phyloP scores from a whole-genome alignment of 441 rosid species.

The Erodium texanum region DNA sequence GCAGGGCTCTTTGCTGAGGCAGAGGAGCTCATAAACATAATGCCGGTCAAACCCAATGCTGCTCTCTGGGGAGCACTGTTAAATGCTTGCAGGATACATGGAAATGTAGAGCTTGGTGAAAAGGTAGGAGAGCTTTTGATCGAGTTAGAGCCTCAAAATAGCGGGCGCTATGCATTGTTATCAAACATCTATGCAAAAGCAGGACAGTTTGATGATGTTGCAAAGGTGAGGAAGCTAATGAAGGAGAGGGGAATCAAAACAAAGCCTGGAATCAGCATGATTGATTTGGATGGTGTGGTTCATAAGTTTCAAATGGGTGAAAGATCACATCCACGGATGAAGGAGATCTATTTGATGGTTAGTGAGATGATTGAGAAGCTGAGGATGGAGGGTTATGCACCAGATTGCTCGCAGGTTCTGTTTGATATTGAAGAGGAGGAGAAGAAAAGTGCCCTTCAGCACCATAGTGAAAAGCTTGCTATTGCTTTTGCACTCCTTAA shows the following conservation, averaged over 20 bases:
- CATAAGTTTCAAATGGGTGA: slow-evolving; percentile 65
- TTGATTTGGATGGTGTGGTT: slow-evolving; percentile 54
- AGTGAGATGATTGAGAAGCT: slow-evolving; percentile 20
- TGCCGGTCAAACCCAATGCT: slow-evolving; percentile 50
- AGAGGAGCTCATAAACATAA: slow-evolving; percentile 34
- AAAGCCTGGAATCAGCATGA: slow-evolving; percentile 66
- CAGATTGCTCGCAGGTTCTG: slow-evolving; percentile 20
- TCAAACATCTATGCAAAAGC: slow-evolving; percentile 67
- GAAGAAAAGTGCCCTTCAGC: slow-evolving; percentile 21
- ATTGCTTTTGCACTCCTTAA: slow-evolving; percentile 27
- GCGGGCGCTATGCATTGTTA: slow-evolving; percentile 62
- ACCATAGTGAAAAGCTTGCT: slow-evolving; percentile 35
- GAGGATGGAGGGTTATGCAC: slow-evolving; percentile 22
- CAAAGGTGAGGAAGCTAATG: slow-evolving; percentile 63
- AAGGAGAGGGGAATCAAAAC: slow-evolving; percentile 61
- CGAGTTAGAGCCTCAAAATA: slow-evolving; percentile 50
- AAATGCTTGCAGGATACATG: slow-evolving; percentile 65
- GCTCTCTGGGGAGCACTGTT: slow-evolving; percentile 75
- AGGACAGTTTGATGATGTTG: slow-evolving; percentile 55
- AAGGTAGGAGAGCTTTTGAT: slow-evolving; percentile 66
- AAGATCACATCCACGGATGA: slow-evolving; percentile 24
- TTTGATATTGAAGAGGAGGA: slow-evolving; percentile 32
- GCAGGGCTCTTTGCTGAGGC: slow-evolving; percentile 67
- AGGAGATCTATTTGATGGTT: slow-evolving; percentile 20
- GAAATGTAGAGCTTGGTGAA: slow-evolving; percentile 55